Conservation (phyloP, 306 rosid species). For the Pyrus pyrifolia region DNA sequence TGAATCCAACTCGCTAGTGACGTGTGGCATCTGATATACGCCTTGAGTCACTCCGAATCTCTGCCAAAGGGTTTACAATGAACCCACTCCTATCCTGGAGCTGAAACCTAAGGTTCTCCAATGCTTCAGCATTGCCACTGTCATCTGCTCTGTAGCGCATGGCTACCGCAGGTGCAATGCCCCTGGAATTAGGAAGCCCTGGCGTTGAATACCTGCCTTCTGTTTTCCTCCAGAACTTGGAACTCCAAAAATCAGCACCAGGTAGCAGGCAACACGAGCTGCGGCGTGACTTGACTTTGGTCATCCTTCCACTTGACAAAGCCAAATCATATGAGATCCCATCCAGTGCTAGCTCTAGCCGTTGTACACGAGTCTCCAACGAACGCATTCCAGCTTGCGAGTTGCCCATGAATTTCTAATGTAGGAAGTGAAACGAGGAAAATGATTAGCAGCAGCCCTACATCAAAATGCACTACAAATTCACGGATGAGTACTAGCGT, state of each 20-base stretch:
- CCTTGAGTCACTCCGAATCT: constrained; percentile 42
- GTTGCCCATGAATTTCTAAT: constrained; percentile 84
- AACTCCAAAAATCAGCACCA: constrained; percentile 72
- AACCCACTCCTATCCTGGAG: constrained; percentile 61
- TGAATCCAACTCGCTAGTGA: constrained; percentile 19
- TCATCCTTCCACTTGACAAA: constrained; percentile 75
- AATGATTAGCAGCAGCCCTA: background rate
- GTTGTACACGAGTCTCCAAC: constrained; percentile 92
- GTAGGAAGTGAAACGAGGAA: constrained; percentile 12
- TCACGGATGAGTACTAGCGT: background rate
- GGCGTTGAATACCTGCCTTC: constrained; percentile 47
- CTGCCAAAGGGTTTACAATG: constrained; percentile 82
- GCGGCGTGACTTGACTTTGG: constrained; percentile 28
- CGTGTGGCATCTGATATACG: constrained; percentile 16
- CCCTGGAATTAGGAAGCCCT: constrained; percentile 36
- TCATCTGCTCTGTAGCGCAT: constrained; percentile 27
- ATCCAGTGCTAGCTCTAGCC: constrained; percentile 86
- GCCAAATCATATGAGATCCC: constrained; percentile 93
- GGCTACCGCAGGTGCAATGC: constrained; percentile 38
- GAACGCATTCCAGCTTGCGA: constrained; percentile 89
- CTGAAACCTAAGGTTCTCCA: constrained; percentile 39
- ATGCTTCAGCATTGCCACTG: constrained; percentile 35
- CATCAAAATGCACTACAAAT: background rate
- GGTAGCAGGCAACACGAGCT: constrained; percentile 69
- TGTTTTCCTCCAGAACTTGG: constrained; percentile 79